Evolutionary conservation across 2,329 filamentous ascomycete species (phyloP).

Genomic region (Berkeleyomyces basicola): DNA sequence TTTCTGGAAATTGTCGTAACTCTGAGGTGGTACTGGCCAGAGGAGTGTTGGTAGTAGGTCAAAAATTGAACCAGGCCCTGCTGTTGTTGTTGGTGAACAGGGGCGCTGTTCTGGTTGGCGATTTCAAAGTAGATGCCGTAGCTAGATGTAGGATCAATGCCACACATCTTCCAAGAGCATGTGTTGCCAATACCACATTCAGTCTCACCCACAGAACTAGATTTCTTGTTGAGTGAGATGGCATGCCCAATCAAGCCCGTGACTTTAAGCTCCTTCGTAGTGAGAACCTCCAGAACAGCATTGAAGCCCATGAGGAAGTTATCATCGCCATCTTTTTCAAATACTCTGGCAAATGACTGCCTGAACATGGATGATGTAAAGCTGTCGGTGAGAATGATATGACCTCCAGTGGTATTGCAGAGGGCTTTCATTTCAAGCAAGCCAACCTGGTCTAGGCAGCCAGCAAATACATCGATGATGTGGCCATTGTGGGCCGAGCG

Average conservation of each 20-base stretch:
- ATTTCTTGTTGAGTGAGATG: conserved; percentile 95
- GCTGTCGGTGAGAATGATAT: conserved; percentile 96
- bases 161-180: conserved; percentile 99
- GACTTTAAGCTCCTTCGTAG: conserved; percentile 95
- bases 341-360: conserved; percentile 91
- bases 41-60: conserved; percentile 96
- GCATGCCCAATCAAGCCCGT: conserved; percentile 94
- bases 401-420: conserved; percentile 86
- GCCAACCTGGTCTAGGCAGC: conserved; percentile 92
- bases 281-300: conserved; percentile 84
- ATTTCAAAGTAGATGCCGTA: conserved; percentile 98
- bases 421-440: conserved; percentile 96
- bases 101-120: conserved; percentile 75
- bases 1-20: conserved; percentile 89
- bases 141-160: conserved; percentile 82
- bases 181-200: conserved; percentile 98
- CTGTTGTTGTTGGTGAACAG: conserved; percentile 69
- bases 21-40: conserved; percentile 85
- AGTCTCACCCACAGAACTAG: conserved; percentile 87
- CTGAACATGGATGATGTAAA: conserved; percentile 99
- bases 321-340: conserved; percentile 90
- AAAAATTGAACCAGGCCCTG: conserved; percentile 96
- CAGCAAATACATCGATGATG: conserved; percentile 93
- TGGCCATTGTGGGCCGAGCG: conserved; percentile 91
- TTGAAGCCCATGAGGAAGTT: conserved; percentile 98